A percentile compares a stretch with the other conserved stretches of the same genome.
phyloP scores from a whole-genome alignment of 768 basidiomycete species.

The Cystofilobasidium bisporidii region DNA sequence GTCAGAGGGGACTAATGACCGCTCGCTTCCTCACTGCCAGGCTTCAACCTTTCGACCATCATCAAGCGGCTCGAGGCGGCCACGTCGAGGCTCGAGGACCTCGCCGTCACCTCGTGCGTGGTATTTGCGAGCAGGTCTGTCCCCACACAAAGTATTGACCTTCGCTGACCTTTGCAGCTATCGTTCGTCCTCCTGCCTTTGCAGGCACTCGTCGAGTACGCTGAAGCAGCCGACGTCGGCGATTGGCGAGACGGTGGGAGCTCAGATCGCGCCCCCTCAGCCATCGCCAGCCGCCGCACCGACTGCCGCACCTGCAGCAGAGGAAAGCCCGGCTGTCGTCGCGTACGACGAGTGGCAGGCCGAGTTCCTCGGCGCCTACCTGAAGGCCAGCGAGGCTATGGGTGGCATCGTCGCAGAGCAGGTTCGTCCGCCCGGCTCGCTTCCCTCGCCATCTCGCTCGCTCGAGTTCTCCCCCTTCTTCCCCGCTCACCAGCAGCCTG shows the following conservation, averaged over 20 bases:
- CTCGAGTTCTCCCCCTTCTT: conserved; percentile 9
- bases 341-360: conserved; percentile 67
- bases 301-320: conserved; percentile 38
- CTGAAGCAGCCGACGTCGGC: conserved; percentile 33
- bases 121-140: no score
- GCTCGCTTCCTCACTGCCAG: background rate
- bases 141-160: no score
- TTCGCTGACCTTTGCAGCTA: no score
- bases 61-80: conserved; percentile 67
- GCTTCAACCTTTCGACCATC: conserved; percentile 21
- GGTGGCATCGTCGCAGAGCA: conserved; percentile 68
- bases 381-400: conserved; percentile 60
- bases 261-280: conserved; percentile 31
- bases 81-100: conserved; percentile 85
- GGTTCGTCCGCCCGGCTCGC: conserved; percentile 45
- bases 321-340: conserved; percentile 52
- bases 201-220: conserved; percentile 30
- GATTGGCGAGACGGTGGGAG: conserved; percentile 33
- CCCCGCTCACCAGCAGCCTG: background rate
- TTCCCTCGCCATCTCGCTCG: conserved; percentile 2
- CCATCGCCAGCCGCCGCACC: conserved; percentile 31
- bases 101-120: conserved; percentile 49
- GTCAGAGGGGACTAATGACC: background rate
- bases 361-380: conserved; percentile 62
- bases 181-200: no score